These are phyloP conservation scores for Nissolia schottii DNA, from an alignment of 306 rosid species.

Conservation along the genomic window DNA sequence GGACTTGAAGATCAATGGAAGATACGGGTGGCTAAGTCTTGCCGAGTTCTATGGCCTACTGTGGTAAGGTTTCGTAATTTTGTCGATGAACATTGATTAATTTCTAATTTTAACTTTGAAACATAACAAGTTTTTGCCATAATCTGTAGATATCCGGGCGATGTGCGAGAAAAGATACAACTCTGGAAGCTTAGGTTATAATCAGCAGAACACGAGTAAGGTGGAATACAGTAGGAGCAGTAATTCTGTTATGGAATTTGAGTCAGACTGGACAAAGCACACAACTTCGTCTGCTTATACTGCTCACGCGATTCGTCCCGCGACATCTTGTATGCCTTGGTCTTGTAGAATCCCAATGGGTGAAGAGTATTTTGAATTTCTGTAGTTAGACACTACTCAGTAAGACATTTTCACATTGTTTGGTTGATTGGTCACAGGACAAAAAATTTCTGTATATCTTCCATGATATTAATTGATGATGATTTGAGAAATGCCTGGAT, in stretches of 20 bases:
- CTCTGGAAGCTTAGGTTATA: conserved; percentile 31
- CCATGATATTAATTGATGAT: conserved; percentile 31
- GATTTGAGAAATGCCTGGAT: conserved; percentile 50
- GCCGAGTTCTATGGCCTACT: conserved; percentile 46
- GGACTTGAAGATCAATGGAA: conserved; percentile 54
- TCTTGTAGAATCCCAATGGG: conserved; percentile 84
- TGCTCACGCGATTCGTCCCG: conserved; percentile 68
- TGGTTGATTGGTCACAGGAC: conserved; percentile 27
- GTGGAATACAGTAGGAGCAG: conserved; percentile 38
- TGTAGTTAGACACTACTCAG: conserved; percentile 26
- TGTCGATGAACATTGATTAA: not conserved
- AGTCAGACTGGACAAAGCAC: conserved; percentile 68
- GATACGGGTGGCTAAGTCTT: conserved; percentile 65
- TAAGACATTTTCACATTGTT: conserved; percentile 11
- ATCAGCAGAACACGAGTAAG: conserved; percentile 22
- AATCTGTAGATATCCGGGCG: conserved; percentile 43
- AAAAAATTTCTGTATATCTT: conserved; percentile 27
- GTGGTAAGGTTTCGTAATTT: conserved; percentile 37
- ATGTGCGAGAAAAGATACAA: conserved; percentile 52
- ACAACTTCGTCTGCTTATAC: conserved; percentile 63
- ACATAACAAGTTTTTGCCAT: not conserved
- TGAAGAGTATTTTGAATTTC: conserved; percentile 72
- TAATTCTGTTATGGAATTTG: conserved; percentile 75
- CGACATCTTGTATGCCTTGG: conserved; percentile 87
- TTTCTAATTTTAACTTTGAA: not conserved